Evolutionary conservation across 345 rosid species (phyloP).

Genomic region (Eucalyptus globulus): DNA sequence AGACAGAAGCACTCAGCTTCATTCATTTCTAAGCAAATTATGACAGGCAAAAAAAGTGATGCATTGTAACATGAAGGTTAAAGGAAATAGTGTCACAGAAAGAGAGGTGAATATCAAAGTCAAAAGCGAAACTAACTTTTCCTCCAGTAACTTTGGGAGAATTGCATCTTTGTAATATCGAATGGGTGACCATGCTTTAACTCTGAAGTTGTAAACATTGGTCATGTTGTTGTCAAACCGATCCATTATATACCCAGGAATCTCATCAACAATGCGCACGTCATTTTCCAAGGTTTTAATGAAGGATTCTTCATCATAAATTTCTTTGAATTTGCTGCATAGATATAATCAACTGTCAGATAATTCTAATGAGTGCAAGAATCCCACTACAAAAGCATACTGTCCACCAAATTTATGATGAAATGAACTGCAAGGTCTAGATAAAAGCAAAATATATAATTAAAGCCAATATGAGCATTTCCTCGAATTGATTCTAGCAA

Average conservation of each 20-base stretch:
- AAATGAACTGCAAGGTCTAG: not conserved
- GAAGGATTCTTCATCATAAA: conserved; percentile 85
- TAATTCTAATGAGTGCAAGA: not conserved
- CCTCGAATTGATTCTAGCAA: not conserved
- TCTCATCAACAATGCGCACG: conserved; percentile 68
- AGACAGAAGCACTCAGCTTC: not conserved
- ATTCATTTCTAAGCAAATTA: not conserved
- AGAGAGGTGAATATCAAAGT: not conserved
- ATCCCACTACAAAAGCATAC: not conserved
- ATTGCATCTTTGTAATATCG: conserved; percentile 75
- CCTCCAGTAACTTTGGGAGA: conserved; percentile 87
- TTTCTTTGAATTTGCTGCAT: conserved; percentile 82
- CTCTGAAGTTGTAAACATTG: conserved; percentile 93
- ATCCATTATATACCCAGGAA: conserved; percentile 92
- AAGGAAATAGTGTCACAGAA: not conserved
- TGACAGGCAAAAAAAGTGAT: not conserved
- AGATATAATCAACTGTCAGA: conserved; percentile 1
- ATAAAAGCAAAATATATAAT: not conserved
- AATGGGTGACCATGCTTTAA: conserved; percentile 96
- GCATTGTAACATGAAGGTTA: not conserved
- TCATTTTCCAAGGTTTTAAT: conserved; percentile 60
- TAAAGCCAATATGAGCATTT: not conserved
- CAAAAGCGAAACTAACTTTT: conserved; percentile 55
- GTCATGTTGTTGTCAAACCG: conserved; percentile 84
- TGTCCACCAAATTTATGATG: not conserved